A percentile compares a stretch with the other conserved stretches of the same genome.
Evolutionary conservation across 257 asterid genomes (phyloP).

Genomic region (Solanum medicagineum): DNA sequence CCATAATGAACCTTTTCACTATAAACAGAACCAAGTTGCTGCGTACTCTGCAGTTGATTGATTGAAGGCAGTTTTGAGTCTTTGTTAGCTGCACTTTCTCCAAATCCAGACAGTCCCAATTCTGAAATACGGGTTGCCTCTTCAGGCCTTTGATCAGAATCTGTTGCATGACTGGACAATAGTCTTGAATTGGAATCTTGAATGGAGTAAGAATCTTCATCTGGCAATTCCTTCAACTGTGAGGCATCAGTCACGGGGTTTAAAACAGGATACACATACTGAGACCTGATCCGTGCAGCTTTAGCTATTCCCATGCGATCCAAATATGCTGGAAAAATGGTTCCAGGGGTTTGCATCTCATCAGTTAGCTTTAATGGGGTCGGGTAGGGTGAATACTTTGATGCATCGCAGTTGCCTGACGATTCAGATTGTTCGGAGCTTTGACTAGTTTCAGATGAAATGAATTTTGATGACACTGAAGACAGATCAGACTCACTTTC

Average conservation of each 20-base stretch:
- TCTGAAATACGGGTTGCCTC: constrained; percentile 13
- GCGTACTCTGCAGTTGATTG: constrained; percentile 16
- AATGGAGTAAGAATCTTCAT: constrained; percentile 22
- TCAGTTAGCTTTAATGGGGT: constrained; percentile 67
- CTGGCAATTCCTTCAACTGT: constrained; percentile 30
- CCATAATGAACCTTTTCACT: constrained; percentile 12
- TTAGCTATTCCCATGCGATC: constrained; percentile 34
- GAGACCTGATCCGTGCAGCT: constrained; percentile 47
- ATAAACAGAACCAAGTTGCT: constrained; percentile 1
- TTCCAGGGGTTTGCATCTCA: constrained; percentile 93
- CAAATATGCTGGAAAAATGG: constrained; percentile 54
- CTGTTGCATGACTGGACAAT: constrained; percentile 1
- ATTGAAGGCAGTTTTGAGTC: constrained; percentile 33
- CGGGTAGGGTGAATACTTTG: constrained; percentile 51
- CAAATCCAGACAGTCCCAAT: background rate
- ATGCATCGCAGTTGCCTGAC: constrained; percentile 4
- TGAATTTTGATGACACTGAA: constrained; percentile 26
- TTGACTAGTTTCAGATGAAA: constrained; percentile 32
- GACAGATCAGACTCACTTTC: constrained; percentile 5
- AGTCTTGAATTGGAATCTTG: background rate
- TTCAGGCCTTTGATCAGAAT: constrained; percentile 12
- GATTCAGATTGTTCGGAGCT: constrained; percentile 22
- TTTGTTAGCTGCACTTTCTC: constrained; percentile 15
- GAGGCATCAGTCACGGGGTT: constrained; percentile 32
- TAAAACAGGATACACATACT: constrained; percentile 40